Conservation (phyloP, 805 yeast genomes). For the Myxozyma neotropica region DNA sequence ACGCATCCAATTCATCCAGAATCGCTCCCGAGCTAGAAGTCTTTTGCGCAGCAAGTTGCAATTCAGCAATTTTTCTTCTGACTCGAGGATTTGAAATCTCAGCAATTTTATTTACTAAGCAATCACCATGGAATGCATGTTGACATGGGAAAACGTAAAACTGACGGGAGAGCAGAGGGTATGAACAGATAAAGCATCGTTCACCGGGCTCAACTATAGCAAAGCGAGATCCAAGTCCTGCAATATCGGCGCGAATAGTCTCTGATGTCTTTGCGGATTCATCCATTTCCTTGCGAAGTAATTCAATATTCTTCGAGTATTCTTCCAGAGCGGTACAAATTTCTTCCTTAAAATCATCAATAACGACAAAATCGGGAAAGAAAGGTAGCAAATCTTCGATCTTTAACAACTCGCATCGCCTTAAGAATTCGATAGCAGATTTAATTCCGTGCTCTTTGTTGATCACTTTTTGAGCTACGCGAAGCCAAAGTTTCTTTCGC, state of each 20-base stretch:
- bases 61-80: conserved; percentile 60
- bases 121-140: conserved; percentile 87
- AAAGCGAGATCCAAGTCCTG: conserved; percentile 53
- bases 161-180: conserved; percentile 68
- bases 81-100: conserved; percentile 67
- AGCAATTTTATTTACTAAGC: conserved; percentile 65
- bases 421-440: conserved; percentile 39
- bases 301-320: conserved; percentile 66
- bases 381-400: conserved; percentile 82
- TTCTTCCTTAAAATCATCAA: conserved; percentile 82
- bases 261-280: conserved; percentile 64
- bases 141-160: conserved; percentile 86
- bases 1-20: conserved; percentile 51
- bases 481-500: conserved; percentile 74
- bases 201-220: conserved; percentile 80
- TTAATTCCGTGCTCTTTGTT: conserved; percentile 39
- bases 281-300: conserved; percentile 72
- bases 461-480: conserved; percentile 58
- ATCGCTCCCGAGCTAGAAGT: conserved; percentile 17
- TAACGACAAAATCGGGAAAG: conserved; percentile 79
- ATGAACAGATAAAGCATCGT: conserved; percentile 72
- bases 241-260: conserved; percentile 62
- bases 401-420: conserved; percentile 45
- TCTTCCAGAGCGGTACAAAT: conserved; percentile 76
- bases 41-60: conserved; percentile 50